Evolutionary conservation across 1,284 basidiomycete genomes (phyloP), one percentile per base, ranked within the genome.

Genomic region (Malassezia globosa): DNA sequence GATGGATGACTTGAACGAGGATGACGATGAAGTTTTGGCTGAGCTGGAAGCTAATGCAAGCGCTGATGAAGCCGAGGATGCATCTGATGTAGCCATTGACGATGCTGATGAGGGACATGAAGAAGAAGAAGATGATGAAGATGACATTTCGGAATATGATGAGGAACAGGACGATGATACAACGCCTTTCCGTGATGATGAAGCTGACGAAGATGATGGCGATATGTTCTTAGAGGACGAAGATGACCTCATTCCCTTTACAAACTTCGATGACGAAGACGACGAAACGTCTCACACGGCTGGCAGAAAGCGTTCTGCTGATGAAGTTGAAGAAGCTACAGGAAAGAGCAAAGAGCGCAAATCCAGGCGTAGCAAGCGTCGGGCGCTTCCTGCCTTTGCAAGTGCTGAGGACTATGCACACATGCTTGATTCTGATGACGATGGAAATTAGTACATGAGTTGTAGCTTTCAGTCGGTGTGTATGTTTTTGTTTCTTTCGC

Each of bases 391-490:
- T 1, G 84, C 82, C 24, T 95, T 97, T 65, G 92, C 87, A 2
- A 85, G 82, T 67, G 92, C 92, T 58, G 92, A 96, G 56, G 92
- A 95, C 61, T 97, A 94, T 66, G 85, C 85, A 40, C 84, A 81
- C 73, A 78, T 96, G 77, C 89, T 96, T 3, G 63, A 47, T 19
- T 59, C 46, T 57, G 88, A 92, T 66, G 83, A 83, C 51, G 75
- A 70, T 13, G 83, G 58, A 31, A 46, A 59, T 25, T 31, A 50
- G 48, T 62, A 52, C 21, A n/a, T n/a, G n/a, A n/a, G n/a, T n/a
- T n/a, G n/a, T n/a, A n/a, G 16, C 11, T 31, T 13, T 11, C 29
- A 11, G 29, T 16, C 29, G 29, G 11, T 31, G 11, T 31, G 4
- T 31, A 31, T 13, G 16, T 16, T 13, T 31, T 31, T 31, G 11